Conservation (phyloP, 441 rosid species). For the Adansonia rubrostipa region DNA sequence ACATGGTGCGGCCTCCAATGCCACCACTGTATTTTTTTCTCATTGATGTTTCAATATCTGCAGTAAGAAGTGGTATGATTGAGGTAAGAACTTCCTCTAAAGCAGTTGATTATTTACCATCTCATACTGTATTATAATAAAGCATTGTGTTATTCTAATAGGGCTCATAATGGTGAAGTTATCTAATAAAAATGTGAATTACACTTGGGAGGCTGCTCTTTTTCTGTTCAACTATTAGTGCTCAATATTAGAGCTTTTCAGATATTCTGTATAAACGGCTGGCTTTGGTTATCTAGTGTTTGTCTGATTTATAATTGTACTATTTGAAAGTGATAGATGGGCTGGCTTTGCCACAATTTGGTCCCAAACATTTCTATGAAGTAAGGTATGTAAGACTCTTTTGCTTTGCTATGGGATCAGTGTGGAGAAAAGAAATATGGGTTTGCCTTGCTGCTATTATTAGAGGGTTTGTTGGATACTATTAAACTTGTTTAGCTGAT, state of each 20-base stretch:
- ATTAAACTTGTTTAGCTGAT: constrained; percentile 8
- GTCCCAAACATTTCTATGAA: constrained; percentile 9
- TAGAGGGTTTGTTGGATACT: background rate
- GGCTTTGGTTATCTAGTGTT: constrained; percentile 11
- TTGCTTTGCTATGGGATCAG: constrained; percentile 1
- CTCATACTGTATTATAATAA: constrained; percentile 19
- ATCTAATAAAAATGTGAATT: constrained; percentile 4
- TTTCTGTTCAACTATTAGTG: constrained; percentile 5
- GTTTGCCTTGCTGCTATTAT: constrained; percentile 18
- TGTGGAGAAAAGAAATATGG: background rate
- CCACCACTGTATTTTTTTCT: constrained; percentile 97
- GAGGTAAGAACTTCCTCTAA: constrained; percentile 67
- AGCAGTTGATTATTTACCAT: constrained; percentile 25
- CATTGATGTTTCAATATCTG: constrained; percentile 91
- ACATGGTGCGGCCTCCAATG: constrained; percentile 99
- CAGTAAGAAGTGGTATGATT: constrained; percentile 93
- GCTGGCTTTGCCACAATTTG: constrained; percentile 6
- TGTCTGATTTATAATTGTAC: background rate
- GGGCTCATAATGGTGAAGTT: background rate
- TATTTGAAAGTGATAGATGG: constrained; percentile 9
- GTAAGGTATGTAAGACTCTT: background rate
- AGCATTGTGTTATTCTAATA: constrained; percentile 8
- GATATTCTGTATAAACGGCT: background rate
- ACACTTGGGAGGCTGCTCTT: background rate
- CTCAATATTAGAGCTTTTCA: background rate